Evolutionary conservation across 2,329 filamentous ascomycete genomes (phyloP), one percentile per base, ranked within the genome.

Genomic region (Talaromyces sp.): DNA sequence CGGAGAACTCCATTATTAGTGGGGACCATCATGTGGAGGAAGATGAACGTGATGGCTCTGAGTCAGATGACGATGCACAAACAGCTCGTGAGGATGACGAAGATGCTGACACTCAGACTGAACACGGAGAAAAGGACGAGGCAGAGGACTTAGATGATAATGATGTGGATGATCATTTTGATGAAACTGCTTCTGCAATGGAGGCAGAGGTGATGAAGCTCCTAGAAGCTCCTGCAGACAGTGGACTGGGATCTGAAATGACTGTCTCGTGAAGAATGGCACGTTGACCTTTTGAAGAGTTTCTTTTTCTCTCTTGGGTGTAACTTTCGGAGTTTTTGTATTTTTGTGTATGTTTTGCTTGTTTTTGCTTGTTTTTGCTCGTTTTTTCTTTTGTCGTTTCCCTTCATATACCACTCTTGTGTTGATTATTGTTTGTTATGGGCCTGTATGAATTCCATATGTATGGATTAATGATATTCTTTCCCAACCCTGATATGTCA

Each of bases 231-330:
- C 61, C 67, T 32, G 60, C 54, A 52, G 67, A 70, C 49, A 70
- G 65, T 45, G 67, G 63, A 35, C 49, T 70, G 14, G 68, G 65
- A 9, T 60, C 65, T 10, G 68, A 66, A 63, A 70, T 65, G 35
- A 39, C 45, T 49, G 48, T 64, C 27, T 46, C 52, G 17, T 51
- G 48, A 51, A 39, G 1, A 39, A 17, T 24, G 39, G 27, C 10
- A 22, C 17, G 3, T 30, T 32, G 4, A 48, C 35, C 39, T 54
- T 39, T 43, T 41, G 10, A 24, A 13, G 11, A 4, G 24, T 33
- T 49, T 39, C 13, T 41, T 37, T 49, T 51, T 51, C 45, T 44
- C 22, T 19, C 27, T 40, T 41, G n/a, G 42, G 35, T 19, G 39
- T 49, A 14, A 17, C 14, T 36, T 51, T 29, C 13, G 46, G 51